phyloP scores from a whole-genome alignment of 768 basidiomycete genomes.

The Lactarius psammicola region DNA sequence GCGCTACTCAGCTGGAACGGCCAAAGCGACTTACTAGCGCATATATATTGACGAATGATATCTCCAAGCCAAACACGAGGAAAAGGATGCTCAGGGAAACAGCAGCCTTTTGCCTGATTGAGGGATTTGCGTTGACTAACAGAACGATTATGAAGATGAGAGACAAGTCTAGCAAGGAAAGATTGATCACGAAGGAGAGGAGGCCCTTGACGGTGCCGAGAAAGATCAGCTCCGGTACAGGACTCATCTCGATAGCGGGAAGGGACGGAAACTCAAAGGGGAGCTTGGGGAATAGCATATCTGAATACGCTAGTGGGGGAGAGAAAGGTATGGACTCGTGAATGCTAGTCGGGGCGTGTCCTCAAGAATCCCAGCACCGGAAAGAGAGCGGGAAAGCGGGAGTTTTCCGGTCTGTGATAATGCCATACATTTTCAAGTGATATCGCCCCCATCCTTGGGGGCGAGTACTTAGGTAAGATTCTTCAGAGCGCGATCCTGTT shows the following conservation, averaged over 20 bases:
- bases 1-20: too few relatives aligned
- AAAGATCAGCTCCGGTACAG: constrained; percentile 23
- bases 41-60: constrained; percentile 22
- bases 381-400: not conserved
- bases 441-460: not conserved
- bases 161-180: constrained; percentile 22
- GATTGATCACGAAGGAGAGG: constrained; percentile 23
- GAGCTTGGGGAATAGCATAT: constrained; percentile 15
- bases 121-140: constrained; percentile 15
- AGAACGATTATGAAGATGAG: constrained; percentile 19
- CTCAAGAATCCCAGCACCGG: not conserved
- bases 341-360: not conserved
- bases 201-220: constrained; percentile 24
- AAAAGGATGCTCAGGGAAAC: constrained; percentile 6
- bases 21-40: constrained; percentile 15
- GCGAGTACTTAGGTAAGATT: not conserved
- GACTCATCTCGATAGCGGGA: constrained; percentile 18
- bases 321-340: not conserved
- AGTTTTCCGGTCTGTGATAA: not conserved
- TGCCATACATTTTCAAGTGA: not conserved
- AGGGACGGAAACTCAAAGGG: constrained; percentile 5
- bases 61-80: constrained; percentile 17
- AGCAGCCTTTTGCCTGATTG: constrained; percentile 8
- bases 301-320: not conserved
- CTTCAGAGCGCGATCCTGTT: not conserved